Conservation (phyloP, 306 rosid genomes). For the Clitoria ternatea region DNA sequence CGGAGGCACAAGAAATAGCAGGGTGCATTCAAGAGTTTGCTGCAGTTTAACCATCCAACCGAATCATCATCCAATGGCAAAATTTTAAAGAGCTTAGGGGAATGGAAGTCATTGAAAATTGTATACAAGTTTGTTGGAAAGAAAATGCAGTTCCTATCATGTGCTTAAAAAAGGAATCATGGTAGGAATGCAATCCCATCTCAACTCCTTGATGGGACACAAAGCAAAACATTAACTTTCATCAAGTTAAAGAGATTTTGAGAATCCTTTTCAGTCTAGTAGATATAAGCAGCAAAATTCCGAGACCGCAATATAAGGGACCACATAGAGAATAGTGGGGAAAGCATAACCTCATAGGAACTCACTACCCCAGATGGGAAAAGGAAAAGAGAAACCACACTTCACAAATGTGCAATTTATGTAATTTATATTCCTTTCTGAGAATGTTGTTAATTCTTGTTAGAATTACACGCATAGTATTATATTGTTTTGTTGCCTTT, state of each 20-base stretch:
- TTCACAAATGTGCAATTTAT: slow-evolving; percentile 8
- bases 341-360: slow-evolving; percentile 15
- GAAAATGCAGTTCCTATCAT: slow-evolving; percentile 32
- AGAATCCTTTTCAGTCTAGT: slow-evolving; percentile 21
- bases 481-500: slow-evolving; percentile 24
- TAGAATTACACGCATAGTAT: background rate
- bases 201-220: slow-evolving; percentile 33
- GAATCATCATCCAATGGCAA: slow-evolving; percentile 19
- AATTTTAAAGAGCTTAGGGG: slow-evolving; percentile 17
- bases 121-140: slow-evolving; percentile 23
- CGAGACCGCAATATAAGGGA: slow-evolving; percentile 23
- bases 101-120: slow-evolving; percentile 23
- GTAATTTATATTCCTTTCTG: slow-evolving; percentile 20
- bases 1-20: slow-evolving; percentile 18
- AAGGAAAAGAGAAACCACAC: slow-evolving; percentile 26
- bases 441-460: slow-evolving; percentile 28
- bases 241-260: slow-evolving; percentile 21
- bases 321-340: slow-evolving; percentile 31
- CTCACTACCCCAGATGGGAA: slow-evolving; percentile 9
- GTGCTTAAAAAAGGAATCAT: slow-evolving; percentile 22
- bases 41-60: background rate
- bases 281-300: slow-evolving; percentile 19
- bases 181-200: slow-evolving; percentile 39
- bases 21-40: slow-evolving; percentile 8
- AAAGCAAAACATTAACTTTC: slow-evolving; percentile 32